Conservation (phyloP, 805 yeast genomes). For the Vanderwaltozyma tropicalis region DNA sequence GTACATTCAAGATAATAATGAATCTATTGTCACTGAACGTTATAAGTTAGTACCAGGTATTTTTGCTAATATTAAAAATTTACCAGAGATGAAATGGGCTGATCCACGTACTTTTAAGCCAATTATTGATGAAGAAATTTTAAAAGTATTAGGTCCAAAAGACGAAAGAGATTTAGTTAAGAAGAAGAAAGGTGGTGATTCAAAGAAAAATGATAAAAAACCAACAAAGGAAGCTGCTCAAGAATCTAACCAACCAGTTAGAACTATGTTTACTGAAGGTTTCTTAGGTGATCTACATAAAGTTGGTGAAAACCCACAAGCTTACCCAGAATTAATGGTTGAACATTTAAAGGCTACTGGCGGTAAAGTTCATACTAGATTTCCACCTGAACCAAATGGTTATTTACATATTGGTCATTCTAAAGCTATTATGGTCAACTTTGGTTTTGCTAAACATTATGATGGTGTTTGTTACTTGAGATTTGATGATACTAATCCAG, state of each 20-base stretch:
- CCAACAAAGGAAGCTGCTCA: constrained; percentile 4
- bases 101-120: constrained; percentile 81
- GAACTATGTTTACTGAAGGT: constrained; percentile 92
- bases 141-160: constrained; percentile 77
- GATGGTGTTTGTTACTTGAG: constrained; percentile 85
- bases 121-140: constrained; percentile 65
- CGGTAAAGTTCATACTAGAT: constrained; percentile 83
- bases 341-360: constrained; percentile 69
- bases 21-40: constrained; percentile 56
- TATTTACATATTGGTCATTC: constrained; percentile 97
- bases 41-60: constrained; percentile 70
- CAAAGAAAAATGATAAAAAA: constrained; percentile 29
- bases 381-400: constrained; percentile 98
- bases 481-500: constrained; percentile 97
- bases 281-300: constrained; percentile 90
- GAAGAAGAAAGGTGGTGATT: constrained; percentile 45
- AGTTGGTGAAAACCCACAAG: constrained; percentile 92
- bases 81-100: constrained; percentile 85
- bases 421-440: constrained; percentile 94
- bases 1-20: constrained; percentile 51
- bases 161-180: constrained; percentile 85
- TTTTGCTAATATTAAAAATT: constrained; percentile 63
- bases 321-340: constrained; percentile 70
- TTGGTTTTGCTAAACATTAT: constrained; percentile 88
- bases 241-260: constrained; percentile 15